phyloP scores from a whole-genome alignment of 768 basidiomycete genomes.

The Tricholoma sp. region DNA sequence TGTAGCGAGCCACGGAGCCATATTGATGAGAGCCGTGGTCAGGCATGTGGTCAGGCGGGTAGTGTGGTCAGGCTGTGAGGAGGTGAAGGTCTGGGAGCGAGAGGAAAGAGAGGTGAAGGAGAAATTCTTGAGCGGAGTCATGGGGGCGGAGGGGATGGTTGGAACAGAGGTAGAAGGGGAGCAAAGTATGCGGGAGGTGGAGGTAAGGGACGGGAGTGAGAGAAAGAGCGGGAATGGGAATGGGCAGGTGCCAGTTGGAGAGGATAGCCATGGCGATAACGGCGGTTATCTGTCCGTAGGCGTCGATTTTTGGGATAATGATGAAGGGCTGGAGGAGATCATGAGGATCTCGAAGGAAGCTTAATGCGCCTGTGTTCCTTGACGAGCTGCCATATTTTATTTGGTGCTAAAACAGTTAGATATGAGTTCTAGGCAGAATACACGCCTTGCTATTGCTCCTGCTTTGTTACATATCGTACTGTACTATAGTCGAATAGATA shows the following conservation, averaged over 20 bases:
- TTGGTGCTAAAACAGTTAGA: background rate
- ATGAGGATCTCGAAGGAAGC: conserved; percentile 58
- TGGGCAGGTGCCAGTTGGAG: conserved; percentile 14
- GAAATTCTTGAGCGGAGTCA: conserved; percentile 29
- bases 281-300: conserved; percentile 20
- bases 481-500: background rate
- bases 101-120: conserved; percentile 46
- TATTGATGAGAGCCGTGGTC: conserved; percentile 57
- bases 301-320: conserved; percentile 57
- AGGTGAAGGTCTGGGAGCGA: conserved; percentile 52
- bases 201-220: conserved; percentile 15
- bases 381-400: background rate
- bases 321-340: conserved; percentile 75
- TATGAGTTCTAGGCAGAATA: background rate
- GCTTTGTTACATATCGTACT: background rate
- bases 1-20: conserved; percentile 82
- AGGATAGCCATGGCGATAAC: conserved; percentile 12
- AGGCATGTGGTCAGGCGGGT: conserved; percentile 68
- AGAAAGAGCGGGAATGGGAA: background rate
- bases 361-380: background rate
- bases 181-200: conserved; percentile 23
- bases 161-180: conserved; percentile 10
- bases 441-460: background rate
- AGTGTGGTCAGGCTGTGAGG: conserved; percentile 72
- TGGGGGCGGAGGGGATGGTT: conserved; percentile 11